Conservation (phyloP, 78 protist species). For the Speleostelium caveatum region DNA sequence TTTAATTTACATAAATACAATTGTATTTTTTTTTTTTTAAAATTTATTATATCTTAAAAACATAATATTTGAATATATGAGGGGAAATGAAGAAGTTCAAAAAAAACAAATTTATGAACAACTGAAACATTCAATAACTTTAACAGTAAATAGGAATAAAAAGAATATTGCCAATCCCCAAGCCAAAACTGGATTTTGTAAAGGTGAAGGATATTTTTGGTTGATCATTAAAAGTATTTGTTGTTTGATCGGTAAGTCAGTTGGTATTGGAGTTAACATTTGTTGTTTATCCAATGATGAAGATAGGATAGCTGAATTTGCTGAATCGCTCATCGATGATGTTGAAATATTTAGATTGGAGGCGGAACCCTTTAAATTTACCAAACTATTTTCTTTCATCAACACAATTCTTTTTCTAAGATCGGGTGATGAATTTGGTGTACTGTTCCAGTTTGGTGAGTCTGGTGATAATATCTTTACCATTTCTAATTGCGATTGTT, state of each 20-base stretch:
- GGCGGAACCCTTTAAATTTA: neutral
- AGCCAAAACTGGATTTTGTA: slow-evolving; percentile 5
- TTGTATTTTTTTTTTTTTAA: too few relatives aligned
- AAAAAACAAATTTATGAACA: too few relatives aligned
- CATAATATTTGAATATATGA: too few relatives aligned
- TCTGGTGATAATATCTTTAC: neutral
- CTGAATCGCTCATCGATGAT: neutral
- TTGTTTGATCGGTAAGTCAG: neutral
- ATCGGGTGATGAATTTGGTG: neutral
- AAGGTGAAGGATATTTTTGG: neutral
- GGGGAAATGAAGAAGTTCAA: too few relatives aligned
- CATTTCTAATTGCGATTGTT: too few relatives aligned
- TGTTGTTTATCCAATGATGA: neutral
- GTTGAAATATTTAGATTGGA: neutral
- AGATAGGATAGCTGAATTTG: neutral
- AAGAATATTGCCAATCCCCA: slow-evolving; percentile 11
- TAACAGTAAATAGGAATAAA: neutral
- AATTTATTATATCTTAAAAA: too few relatives aligned
- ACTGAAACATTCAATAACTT: slow-evolving; percentile 17
- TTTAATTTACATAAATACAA: too few relatives aligned
- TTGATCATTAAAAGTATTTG: neutral
- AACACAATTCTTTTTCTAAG: neutral
- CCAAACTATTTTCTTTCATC: neutral
- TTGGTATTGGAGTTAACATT: neutral
- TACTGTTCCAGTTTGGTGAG: neutral